Evolutionary conservation across 805 yeast genomes (phyloP).

Genomic region (Metschnikowia gelsemii): DNA sequence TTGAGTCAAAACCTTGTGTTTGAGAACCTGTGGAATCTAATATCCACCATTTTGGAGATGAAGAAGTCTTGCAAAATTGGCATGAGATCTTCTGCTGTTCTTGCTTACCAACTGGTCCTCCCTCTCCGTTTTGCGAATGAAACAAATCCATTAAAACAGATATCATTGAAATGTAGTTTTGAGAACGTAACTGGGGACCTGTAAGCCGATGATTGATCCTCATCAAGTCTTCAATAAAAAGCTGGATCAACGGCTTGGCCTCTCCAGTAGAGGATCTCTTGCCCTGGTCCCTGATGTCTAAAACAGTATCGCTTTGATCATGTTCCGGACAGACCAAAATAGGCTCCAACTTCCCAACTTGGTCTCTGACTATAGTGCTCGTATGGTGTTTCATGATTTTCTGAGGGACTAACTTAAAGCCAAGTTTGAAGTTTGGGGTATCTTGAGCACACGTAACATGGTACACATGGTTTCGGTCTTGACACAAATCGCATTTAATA

Average conservation of each 20-base stretch:
- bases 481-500: slow-evolving; percentile 47
- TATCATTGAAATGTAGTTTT: slow-evolving; percentile 28
- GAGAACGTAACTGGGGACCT: slow-evolving; percentile 36
- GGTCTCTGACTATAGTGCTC: slow-evolving; percentile 22
- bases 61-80: slow-evolving; percentile 23
- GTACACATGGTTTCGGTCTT: slow-evolving; percentile 19
- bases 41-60: slow-evolving; percentile 43
- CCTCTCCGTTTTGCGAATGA: slow-evolving; percentile 18
- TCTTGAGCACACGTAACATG: slow-evolving; percentile 65
- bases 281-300: slow-evolving; percentile 32
- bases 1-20: too few species aligned
- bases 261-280: slow-evolving; percentile 27
- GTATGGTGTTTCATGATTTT: slow-evolving; percentile 19
- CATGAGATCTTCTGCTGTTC: slow-evolving; percentile 17
- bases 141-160: slow-evolving; percentile 10
- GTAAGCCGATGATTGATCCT: slow-evolving; percentile 21
- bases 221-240: slow-evolving; percentile 39
- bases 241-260: slow-evolving; percentile 37
- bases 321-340: slow-evolving; percentile 46
- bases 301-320: slow-evolving; percentile 19
- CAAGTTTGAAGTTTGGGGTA: slow-evolving; percentile 45
- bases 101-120: background rate
- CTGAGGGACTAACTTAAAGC: slow-evolving; percentile 46
- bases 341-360: slow-evolving; percentile 45
- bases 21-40: background rate